phyloP scores from a whole-genome alignment of 805 yeast genomes.

The Scheffersomyces amazonensis region DNA sequence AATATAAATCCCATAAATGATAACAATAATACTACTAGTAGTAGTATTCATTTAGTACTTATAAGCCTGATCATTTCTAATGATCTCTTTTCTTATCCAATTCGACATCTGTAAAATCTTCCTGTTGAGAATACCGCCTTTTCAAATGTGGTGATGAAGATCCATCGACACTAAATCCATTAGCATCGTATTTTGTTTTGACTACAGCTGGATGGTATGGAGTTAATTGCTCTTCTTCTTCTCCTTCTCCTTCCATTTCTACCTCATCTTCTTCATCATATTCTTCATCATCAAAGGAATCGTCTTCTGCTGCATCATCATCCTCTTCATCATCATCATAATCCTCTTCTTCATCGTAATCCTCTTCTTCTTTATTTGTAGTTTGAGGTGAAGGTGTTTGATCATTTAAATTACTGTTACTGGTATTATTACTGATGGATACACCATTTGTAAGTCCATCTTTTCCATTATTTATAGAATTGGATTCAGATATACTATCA shows the following conservation, averaged over 20 bases:
- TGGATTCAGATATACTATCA: neutral
- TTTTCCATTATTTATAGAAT: neutral
- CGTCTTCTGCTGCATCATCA: slow-evolving; percentile 1
- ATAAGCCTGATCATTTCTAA: too few species aligned
- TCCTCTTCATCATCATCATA: slow-evolving; percentile 4
- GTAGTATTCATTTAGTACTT: too few species aligned
- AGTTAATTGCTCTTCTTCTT: slow-evolving; percentile 2
- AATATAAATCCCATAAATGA: too few species aligned
- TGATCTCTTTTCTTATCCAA: too few species aligned
- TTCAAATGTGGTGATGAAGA: slow-evolving; percentile 28
- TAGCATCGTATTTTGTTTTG: slow-evolving; percentile 6
- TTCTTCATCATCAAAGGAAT: slow-evolving; percentile 5
- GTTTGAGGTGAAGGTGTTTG: neutral
- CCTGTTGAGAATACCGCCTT: slow-evolving; percentile 8
- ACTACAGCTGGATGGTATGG: slow-evolving; percentile 2
- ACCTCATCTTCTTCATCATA: slow-evolving; percentile 2
- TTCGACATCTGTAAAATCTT: too few species aligned
- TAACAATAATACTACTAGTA: too few species aligned
- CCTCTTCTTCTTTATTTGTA: slow-evolving; percentile 1
- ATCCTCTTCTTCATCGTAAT: neutral
- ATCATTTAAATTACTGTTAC: neutral
- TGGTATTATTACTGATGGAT: neutral
- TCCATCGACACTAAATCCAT: slow-evolving; percentile 21
- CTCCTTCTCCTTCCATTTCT: slow-evolving; percentile 3
- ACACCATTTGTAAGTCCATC: neutral